Percentiles rank a stretch among this genome's conserved stretches.
phyloP scores from a whole-genome alignment of 805 yeast species.

The Wickerhamiella brachini region DNA sequence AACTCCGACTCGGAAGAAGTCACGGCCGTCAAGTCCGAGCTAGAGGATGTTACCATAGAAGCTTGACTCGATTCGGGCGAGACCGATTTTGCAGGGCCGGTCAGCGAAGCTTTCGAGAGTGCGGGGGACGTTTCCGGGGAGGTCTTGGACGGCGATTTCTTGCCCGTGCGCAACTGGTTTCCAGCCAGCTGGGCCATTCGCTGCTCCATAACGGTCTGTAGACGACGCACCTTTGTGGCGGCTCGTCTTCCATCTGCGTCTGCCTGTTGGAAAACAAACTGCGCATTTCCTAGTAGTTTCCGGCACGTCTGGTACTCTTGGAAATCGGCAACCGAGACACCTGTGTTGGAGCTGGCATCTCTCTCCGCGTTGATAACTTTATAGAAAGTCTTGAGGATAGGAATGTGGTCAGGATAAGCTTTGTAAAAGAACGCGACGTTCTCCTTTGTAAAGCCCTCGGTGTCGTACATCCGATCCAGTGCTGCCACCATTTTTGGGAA shows the following conservation, averaged over 20 bases:
- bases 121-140: constrained; percentile 26
- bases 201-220: constrained; percentile 1
- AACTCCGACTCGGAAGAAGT: background rate
- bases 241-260: background rate
- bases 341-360: background rate
- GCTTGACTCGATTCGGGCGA: background rate
- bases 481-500: background rate
- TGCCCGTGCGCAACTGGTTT: background rate
- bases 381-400: background rate
- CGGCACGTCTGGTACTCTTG: constrained; percentile 1
- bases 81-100: background rate
- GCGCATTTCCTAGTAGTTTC: background rate
- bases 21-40: background rate
- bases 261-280: background rate
- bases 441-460: background rate
- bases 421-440: constrained; percentile 1
- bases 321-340: background rate
- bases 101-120: background rate
- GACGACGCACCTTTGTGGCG: background rate
- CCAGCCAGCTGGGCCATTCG: constrained; percentile 1
- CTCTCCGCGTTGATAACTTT: constrained; percentile 1
- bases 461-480: background rate
- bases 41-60: background rate
- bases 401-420: background rate
- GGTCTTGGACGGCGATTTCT: constrained; percentile 7